Evolutionary conservation across 257 asterid species (phyloP).

Genomic region (Phtheirospermum japonicum): DNA sequence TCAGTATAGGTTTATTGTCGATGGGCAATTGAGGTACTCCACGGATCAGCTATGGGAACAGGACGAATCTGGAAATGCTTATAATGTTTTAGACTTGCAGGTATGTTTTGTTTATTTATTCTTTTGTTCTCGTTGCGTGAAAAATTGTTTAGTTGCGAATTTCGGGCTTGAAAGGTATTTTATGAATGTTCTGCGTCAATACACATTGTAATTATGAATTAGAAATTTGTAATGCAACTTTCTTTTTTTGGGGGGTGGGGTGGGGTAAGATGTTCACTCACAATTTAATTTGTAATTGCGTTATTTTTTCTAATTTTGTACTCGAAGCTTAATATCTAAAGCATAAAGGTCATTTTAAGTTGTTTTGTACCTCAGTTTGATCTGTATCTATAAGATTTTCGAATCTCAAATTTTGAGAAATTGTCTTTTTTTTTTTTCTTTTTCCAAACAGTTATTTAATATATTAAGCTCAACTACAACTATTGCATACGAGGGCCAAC

Average conservation of each 20-base stretch:
- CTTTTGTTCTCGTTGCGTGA: too few species aligned
- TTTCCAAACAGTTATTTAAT: too few species aligned
- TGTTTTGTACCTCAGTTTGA: not conserved
- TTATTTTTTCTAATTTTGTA: not conserved
- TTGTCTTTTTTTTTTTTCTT: too few species aligned
- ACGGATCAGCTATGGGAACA: constrained; percentile 66
- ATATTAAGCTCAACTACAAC: too few species aligned
- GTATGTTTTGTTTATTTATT: constrained; percentile 30
- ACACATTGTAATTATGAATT: too few species aligned
- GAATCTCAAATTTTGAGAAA: too few species aligned
- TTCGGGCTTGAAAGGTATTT: not conserved
- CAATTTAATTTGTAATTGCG: not conserved
- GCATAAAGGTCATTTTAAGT: not conserved
- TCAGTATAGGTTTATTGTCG: constrained; percentile 74
- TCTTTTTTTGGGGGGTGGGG: too few species aligned
- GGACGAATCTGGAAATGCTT: constrained; percentile 69
- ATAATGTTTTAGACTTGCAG: constrained; percentile 73
- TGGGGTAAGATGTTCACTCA: not conserved
- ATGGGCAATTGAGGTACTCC: constrained; percentile 74
- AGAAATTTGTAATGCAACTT: too few species aligned
- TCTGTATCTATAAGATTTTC: not conserved
- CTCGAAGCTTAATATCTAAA: not conserved
- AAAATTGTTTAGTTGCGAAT: too few species aligned
- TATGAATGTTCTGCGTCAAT: not conserved
- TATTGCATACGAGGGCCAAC: too few species aligned